Evolutionary conservation across 371 early-diverging fungal species (phyloP), one percentile per base, ranked within the genome.

Genomic region (Funneliformis caledonium): DNA sequence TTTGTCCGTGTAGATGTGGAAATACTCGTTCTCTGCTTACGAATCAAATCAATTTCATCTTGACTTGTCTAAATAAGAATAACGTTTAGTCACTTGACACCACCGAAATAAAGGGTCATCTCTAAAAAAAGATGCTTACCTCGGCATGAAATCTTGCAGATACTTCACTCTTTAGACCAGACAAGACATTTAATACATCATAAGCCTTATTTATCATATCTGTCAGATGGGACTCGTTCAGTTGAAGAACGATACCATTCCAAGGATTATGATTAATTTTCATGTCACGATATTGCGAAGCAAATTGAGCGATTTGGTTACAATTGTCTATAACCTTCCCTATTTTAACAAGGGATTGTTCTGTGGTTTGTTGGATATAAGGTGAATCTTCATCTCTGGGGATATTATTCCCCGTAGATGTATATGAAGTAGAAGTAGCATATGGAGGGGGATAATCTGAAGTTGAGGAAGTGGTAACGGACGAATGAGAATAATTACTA

Each of bases 181-280:
- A n/a, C n/a, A 77, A 77, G 8, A 77, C 43, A 65, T 65, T 43
- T 19, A 77, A 26, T n/a, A 77, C 50, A 26, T 77, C 78, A 77
- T 45, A 67, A 43, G 65, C 78, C 9, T 47, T 77, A 12, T 42
- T 50, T 26, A 77, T 43, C 45, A 77, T 65, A 31, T 62, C 48
- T 0, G 42, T 45, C 9, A 77, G 14, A 37, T 67, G 67, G 19
- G 67, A 31, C 11, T 67, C 67, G 19, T 26, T 64, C 7, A 64
- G 3, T 64, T 64, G 31, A 64, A 12, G 64, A 50, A 47, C 22
- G 19, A 11, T 1, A 31, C 31, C 64, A 33, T 22, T 64, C 64
- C 31, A 64, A 19, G 64, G 19, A 56, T 56, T 56, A 56, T 56
- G 19, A 56, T 56, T 56, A 56, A 56, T 19, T 19, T 16, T 22